These are phyloP conservation scores for Thelephora terrestris DNA, from an alignment of 1,284 basidiomycete genomes.

Conservation along the genomic window DNA sequence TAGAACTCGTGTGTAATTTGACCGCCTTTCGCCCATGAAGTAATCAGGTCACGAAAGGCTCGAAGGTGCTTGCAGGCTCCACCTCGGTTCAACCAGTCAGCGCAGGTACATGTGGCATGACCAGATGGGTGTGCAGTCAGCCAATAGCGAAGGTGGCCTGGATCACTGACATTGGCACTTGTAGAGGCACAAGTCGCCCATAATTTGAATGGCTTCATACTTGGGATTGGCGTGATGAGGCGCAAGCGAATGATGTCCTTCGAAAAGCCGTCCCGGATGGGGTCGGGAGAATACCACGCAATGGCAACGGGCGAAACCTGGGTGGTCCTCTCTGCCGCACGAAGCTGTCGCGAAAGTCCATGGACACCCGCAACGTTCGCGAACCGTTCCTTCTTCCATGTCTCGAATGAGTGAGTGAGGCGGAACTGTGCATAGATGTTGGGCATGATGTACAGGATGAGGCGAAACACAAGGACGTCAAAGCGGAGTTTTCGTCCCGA, in stretches of 20 bases:
- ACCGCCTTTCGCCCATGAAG: background rate
- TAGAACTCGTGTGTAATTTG: background rate
- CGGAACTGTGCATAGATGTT: slow-evolving; percentile 12
- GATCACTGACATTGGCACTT: background rate
- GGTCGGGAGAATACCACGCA: slow-evolving; percentile 5
- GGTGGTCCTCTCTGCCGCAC: background rate
- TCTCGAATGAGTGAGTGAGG: background rate
- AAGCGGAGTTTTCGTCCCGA: slow-evolving; percentile 20
- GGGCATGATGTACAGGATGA: slow-evolving; percentile 18
- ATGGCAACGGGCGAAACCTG: background rate
- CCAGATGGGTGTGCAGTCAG: slow-evolving; percentile 6
- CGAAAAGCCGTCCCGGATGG: slow-evolving; percentile 1
- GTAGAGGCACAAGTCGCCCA: slow-evolving; percentile 6
- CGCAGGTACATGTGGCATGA: slow-evolving; percentile 16
- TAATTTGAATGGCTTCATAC: background rate
- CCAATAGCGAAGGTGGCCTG: slow-evolving; percentile 3
- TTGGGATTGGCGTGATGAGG: background rate
- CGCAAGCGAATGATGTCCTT: background rate
- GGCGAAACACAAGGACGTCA: slow-evolving; percentile 20
- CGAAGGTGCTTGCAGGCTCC: slow-evolving; percentile 25
- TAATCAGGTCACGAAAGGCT: slow-evolving; percentile 8
- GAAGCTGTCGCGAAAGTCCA: no score
- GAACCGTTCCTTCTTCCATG: slow-evolving; percentile 3
- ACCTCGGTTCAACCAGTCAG: slow-evolving; percentile 15
- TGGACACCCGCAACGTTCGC: no score